A percentile compares a stretch with the other conserved stretches of the same genome.
phyloP scores from a whole-genome alignment of 768 basidiomycete species.

The Boletus barrowsii region DNA sequence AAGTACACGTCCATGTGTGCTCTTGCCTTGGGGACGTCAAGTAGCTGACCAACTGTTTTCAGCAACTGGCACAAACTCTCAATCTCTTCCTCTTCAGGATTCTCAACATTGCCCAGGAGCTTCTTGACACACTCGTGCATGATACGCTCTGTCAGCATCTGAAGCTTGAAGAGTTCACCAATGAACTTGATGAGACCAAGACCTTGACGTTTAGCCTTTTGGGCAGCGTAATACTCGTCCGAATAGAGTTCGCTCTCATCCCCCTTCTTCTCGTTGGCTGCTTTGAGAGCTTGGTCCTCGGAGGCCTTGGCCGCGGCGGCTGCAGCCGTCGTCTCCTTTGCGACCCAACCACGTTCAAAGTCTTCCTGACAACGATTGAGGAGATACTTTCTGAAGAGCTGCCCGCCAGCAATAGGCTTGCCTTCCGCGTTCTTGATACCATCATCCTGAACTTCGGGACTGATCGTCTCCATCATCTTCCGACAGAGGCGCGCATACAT shows the following conservation, averaged over 20 bases:
- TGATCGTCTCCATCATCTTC: slow-evolving; percentile 95
- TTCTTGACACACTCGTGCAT: slow-evolving; percentile 99
- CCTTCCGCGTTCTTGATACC: slow-evolving; percentile 78
- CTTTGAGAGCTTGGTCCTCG: slow-evolving; percentile 80
- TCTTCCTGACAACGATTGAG: slow-evolving; percentile 97
- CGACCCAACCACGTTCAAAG: slow-evolving; percentile 94
- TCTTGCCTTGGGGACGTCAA: slow-evolving; percentile 79
- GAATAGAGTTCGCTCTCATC: slow-evolving; percentile 78
- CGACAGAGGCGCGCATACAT: slow-evolving; percentile 96
- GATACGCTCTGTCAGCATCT: slow-evolving; percentile 96
- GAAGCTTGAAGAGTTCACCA: slow-evolving; percentile 97
- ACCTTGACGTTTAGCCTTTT: slow-evolving; percentile 96
- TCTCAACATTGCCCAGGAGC: slow-evolving; percentile 86
- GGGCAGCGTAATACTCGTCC: slow-evolving; percentile 93
- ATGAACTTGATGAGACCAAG: slow-evolving; percentile 98
- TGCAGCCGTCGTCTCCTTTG: slow-evolving; percentile 80
- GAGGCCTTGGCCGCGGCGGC: slow-evolving; percentile 82
- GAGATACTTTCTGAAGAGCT: slow-evolving; percentile 95
- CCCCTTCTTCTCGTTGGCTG: slow-evolving; percentile 56
- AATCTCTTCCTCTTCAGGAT: slow-evolving; percentile 97
- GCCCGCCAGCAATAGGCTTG: slow-evolving; percentile 88
- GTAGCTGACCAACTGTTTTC: slow-evolving; percentile 77
- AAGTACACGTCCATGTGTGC: slow-evolving; percentile 94
- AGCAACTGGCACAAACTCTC: slow-evolving; percentile 94
- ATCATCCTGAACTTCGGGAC: slow-evolving; percentile 83